Evolutionary conservation across 352 stramenopile species (phyloP).

Genomic region (Phytophthora sojae): DNA sequence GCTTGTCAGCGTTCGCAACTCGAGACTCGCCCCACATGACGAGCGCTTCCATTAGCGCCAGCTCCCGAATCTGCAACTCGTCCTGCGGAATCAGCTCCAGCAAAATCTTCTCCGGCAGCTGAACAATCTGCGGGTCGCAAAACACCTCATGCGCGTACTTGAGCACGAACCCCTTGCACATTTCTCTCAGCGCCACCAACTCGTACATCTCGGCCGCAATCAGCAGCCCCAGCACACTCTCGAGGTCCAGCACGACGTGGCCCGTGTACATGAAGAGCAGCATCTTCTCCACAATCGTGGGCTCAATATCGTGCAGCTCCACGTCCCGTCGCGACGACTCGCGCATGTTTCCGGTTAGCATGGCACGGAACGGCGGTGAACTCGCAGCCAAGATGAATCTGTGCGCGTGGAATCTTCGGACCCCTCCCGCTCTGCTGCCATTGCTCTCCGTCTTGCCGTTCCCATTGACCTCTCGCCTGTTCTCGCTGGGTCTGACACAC

Average conservation of each 20-base stretch:
- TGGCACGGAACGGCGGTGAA: conserved; percentile 83
- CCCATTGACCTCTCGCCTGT: conserved; percentile 13
- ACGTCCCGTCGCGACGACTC: conserved; percentile 78
- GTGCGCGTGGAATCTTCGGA: conserved; percentile 68
- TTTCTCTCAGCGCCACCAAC: conserved; percentile 74
- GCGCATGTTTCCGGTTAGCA: conserved; percentile 85
- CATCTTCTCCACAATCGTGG: conserved; percentile 81
- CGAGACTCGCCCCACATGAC: conserved; percentile 83
- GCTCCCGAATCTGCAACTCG: conserved; percentile 87
- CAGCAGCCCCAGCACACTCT: conserved; percentile 78
- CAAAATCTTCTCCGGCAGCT: conserved; percentile 84
- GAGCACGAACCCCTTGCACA: conserved; percentile 86
- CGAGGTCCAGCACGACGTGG: conserved; percentile 76
- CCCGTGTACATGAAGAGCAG: conserved; percentile 88
- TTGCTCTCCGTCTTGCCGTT: conserved; percentile 6
- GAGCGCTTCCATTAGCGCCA: conserved; percentile 79
- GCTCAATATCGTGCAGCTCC: conserved; percentile 70
- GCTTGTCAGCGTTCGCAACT: conserved; percentile 51
- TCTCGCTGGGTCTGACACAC: conserved; percentile 45
- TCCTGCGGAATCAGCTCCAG: conserved; percentile 84
- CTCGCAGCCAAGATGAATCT: conserved; percentile 87
- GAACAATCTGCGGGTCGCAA: conserved; percentile 73
- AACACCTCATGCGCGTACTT: conserved; percentile 87
- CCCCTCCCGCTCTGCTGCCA: background rate
- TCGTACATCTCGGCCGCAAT: conserved; percentile 89